A percentile compares a stretch with the other conserved stretches of the same genome.
Conservation (phyloP, 2,329 filamentous ascomycete genomes). For the Aspergillus nomiae region DNA sequence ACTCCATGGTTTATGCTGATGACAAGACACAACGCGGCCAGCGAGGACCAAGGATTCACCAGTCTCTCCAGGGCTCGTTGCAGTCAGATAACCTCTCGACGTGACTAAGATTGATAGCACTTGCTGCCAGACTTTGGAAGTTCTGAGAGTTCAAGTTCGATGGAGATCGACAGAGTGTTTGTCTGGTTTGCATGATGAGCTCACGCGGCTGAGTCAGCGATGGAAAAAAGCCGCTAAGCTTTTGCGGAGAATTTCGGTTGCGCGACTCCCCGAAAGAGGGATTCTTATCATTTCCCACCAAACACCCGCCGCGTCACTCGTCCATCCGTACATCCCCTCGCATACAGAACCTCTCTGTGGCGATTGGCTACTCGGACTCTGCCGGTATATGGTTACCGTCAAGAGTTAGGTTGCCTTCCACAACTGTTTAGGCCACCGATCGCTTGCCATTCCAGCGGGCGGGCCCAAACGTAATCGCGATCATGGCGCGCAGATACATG, state of each 20-base stretch:
- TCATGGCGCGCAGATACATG: constrained; percentile 22
- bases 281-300: neutral
- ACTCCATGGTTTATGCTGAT: no score
- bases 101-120: no score
- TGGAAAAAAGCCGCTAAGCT: neutral
- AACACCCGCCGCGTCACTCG: neutral
- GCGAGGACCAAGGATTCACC: no score
- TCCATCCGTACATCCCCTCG: neutral
- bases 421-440: neutral
- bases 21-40: no score
- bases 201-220: neutral
- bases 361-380: neutral
- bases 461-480: neutral
- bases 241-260: neutral
- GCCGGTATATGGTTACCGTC: neutral
- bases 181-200: neutral
- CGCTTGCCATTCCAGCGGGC: neutral
- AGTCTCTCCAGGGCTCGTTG: no score
- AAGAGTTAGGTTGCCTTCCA: neutral
- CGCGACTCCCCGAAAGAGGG: neutral
- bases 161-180: neutral
- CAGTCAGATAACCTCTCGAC: no score
- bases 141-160: no score
- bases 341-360: neutral
- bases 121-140: no score